Conservation (phyloP, 306 rosid genomes). For the Vigna reflexopilosa region DNA sequence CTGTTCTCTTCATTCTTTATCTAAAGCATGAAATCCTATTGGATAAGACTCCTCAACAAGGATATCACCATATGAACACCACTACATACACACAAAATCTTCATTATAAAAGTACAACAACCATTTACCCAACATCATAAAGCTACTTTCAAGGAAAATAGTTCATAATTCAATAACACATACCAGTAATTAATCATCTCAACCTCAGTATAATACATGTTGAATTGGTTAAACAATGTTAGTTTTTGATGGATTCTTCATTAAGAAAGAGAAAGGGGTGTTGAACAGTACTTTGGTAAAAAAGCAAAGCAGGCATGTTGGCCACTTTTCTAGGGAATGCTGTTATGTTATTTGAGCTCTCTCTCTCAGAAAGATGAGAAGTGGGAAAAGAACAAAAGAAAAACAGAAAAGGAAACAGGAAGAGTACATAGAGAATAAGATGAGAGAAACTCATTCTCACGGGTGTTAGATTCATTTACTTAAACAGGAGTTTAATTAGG, state of each 20-base stretch:
- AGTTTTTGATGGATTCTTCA: background rate
- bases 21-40: background rate
- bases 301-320: background rate
- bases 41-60: background rate
- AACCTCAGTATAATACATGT: background rate
- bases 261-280: conserved; percentile 3
- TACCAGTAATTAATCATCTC: too few relatives aligned
- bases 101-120: background rate
- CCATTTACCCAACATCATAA: conserved; percentile 5
- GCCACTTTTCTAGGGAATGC: background rate
- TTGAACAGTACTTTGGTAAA: background rate
- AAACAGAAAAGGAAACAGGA: background rate
- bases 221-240: background rate
- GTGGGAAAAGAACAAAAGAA: background rate
- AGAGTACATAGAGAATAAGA: background rate
- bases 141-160: background rate
- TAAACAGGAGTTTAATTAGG: too few relatives aligned
- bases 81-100: background rate
- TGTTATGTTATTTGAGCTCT: background rate
- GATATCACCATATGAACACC: conserved; percentile 20
- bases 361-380: background rate
- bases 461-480: conserved; percentile 17
- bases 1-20: background rate
- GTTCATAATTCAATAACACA: background rate
- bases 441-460: background rate